Evolutionary conservation across 2,329 filamentous ascomycete species (phyloP).

Genomic region (Coleophoma cylindrospora): DNA sequence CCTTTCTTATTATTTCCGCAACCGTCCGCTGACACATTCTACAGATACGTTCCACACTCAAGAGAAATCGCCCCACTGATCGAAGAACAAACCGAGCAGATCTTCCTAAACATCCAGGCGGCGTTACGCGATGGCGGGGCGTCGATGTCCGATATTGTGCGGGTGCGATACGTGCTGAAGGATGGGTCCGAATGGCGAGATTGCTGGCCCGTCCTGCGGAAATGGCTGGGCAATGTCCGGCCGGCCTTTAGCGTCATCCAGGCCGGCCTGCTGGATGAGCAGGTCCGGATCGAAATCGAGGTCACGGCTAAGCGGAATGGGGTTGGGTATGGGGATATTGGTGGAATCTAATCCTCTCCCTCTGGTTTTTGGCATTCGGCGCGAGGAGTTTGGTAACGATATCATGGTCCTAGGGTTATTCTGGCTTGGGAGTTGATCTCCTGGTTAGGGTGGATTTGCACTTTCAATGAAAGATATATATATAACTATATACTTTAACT

Average conservation of each 20-base stretch:
- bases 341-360: no score
- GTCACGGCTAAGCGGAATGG: conserved; percentile 25
- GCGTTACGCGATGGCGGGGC: conserved; percentile 39
- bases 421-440: no score
- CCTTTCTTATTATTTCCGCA: neutral
- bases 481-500: no score
- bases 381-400: no score
- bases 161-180: conserved; percentile 49
- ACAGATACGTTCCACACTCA: conserved; percentile 42
- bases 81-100: conserved; percentile 43
- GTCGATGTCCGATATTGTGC: conserved; percentile 40
- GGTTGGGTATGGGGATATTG: neutral
- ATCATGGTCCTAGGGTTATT: no score
- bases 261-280: conserved; percentile 43
- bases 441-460: no score
- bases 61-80: conserved; percentile 39
- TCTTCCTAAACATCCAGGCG: conserved; percentile 39
- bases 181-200: conserved; percentile 39
- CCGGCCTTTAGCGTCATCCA: conserved; percentile 51
- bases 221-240: conserved; percentile 39
- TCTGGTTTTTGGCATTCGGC: no score
- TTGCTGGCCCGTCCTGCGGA: conserved; percentile 44
- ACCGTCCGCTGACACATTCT: neutral
- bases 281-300: conserved; percentile 30
- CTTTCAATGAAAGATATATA: no score